These are phyloP conservation scores for Sarocladiaceae sp. DNA, from an alignment of 2,329 filamentous ascomycete genomes.

Conservation along the genomic window DNA sequence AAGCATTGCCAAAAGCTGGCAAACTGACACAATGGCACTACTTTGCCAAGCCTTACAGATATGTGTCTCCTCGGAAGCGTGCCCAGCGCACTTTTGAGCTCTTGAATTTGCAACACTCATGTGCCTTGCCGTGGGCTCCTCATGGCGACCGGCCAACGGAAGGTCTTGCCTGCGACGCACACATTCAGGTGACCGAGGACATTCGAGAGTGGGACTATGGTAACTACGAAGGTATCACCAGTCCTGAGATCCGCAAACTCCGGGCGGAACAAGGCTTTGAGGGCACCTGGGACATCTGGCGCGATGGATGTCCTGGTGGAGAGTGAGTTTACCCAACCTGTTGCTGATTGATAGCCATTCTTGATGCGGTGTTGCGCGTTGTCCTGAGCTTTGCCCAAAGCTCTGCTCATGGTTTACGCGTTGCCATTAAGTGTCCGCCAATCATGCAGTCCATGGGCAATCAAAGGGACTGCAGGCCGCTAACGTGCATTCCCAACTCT, in stretches of 20 bases:
- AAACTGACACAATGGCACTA: not conserved
- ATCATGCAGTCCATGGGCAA: no score
- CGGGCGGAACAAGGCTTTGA: conserved; percentile 53
- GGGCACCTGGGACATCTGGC: conserved; percentile 78
- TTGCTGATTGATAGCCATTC: no score
- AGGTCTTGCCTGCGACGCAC: conserved; percentile 48
- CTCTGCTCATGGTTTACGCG: no score
- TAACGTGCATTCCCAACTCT: not conserved
- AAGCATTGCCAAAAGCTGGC: no score
- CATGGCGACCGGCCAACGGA: conserved; percentile 34
- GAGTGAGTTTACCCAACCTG: no score
- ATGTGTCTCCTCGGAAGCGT: conserved; percentile 80
- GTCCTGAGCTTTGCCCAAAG: not conserved
- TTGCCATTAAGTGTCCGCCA: no score
- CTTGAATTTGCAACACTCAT: conserved; percentile 59
- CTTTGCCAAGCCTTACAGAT: conserved; percentile 39
- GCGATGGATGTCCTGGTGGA: conserved; percentile 80
- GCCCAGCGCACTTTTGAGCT: conserved; percentile 90
- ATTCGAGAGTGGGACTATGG: conserved; percentile 88
- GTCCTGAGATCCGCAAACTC: conserved; percentile 58
- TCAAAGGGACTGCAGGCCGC: no score
- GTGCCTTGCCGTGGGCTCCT: conserved; percentile 61
- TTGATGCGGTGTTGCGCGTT: not conserved
- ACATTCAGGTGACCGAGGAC: conserved; percentile 64
- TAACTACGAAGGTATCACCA: conserved; percentile 78